Percentiles rank a stretch among this genome's conserved stretches.
These are phyloP conservation scores for Penicillium sp. DNA, from an alignment of 2,329 filamentous ascomycete genomes.

Conservation along the genomic window DNA sequence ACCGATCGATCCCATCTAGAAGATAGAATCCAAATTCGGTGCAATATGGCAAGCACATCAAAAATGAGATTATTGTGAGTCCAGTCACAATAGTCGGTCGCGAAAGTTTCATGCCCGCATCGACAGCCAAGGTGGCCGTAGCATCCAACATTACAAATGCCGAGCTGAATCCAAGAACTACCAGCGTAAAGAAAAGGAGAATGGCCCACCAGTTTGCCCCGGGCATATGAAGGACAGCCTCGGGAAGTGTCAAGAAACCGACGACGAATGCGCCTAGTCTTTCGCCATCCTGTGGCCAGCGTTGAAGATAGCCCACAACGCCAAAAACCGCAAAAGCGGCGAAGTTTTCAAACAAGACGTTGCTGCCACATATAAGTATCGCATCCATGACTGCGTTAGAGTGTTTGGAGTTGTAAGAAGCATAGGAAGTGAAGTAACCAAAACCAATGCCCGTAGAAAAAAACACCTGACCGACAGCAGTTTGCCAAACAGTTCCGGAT, in stretches of 20 bases:
- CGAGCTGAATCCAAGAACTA: conserved; percentile 62
- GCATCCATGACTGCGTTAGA: conserved; percentile 65
- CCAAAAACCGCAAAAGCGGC: conserved; percentile 58
- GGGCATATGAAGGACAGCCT: conserved; percentile 61
- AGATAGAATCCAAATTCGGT: conserved; percentile 63
- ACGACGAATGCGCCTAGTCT: conserved; percentile 60
- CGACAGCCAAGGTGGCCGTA: conserved; percentile 58
- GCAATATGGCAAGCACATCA: conserved; percentile 61
- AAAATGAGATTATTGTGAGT: conserved; percentile 56
- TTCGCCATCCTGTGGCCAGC: conserved; percentile 45
- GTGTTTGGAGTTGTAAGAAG: conserved; percentile 61
- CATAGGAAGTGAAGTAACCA: conserved; percentile 63
- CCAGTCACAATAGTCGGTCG: conserved; percentile 55
- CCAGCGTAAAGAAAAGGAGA: conserved; percentile 62
- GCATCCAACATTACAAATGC: conserved; percentile 65
- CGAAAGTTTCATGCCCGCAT: conserved; percentile 54
- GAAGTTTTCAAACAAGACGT: conserved; percentile 61
- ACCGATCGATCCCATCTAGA: conserved; percentile 59
- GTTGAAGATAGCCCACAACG: conserved; percentile 56
- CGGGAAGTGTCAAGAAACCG: conserved; percentile 62
- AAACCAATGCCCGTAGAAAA: conserved; percentile 64
- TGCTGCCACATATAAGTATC: conserved; percentile 59
- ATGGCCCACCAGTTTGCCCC: conserved; percentile 63
- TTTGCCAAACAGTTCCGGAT: conserved; percentile 61
- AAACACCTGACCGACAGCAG: conserved; percentile 64